phyloP scores from a whole-genome alignment of 2,329 filamentous ascomycete genomes.

The Aspergillus novofumigatus region DNA sequence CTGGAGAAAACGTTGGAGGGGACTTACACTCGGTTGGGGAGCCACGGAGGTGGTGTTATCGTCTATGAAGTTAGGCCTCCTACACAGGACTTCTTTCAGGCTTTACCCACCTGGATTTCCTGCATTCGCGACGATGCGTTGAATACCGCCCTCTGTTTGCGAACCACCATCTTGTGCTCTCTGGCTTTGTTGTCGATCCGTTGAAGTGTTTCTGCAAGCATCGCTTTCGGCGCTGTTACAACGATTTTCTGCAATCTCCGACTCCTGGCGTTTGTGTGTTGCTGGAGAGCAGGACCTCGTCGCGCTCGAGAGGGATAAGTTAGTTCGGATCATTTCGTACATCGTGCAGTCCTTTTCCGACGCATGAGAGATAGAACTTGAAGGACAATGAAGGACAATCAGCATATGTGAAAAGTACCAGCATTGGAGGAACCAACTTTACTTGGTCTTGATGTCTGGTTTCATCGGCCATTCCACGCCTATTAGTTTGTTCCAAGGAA shows the following conservation, averaged over 20 bases:
- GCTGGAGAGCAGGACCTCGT: not conserved
- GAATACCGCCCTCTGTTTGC: not conserved
- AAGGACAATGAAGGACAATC: not conserved
- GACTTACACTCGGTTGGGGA: not conserved
- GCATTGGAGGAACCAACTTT: not conserved
- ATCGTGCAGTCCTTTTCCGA: not conserved
- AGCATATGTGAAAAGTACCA: not conserved
- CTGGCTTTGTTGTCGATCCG: not conserved
- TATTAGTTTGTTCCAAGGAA: not conserved
- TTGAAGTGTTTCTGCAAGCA: not conserved
- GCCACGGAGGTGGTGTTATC: not conserved
- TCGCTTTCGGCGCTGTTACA: not conserved
- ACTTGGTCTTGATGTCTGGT: not conserved
- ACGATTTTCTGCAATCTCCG: not conserved
- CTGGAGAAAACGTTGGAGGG: not conserved
- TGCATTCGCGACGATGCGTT: not conserved
- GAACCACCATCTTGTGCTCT: not conserved
- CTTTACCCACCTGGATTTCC: not conserved
- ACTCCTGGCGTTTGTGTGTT: not conserved
- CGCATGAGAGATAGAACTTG: not conserved
- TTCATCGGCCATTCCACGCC: not conserved
- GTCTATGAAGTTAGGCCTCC: not conserved
- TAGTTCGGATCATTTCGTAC: too few relatives aligned
- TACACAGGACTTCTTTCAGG: not conserved
- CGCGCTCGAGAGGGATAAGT: too few relatives aligned